Evolutionary conservation across 2,329 filamentous ascomycete species (phyloP).

Genomic region (Shiraia sp.): DNA sequence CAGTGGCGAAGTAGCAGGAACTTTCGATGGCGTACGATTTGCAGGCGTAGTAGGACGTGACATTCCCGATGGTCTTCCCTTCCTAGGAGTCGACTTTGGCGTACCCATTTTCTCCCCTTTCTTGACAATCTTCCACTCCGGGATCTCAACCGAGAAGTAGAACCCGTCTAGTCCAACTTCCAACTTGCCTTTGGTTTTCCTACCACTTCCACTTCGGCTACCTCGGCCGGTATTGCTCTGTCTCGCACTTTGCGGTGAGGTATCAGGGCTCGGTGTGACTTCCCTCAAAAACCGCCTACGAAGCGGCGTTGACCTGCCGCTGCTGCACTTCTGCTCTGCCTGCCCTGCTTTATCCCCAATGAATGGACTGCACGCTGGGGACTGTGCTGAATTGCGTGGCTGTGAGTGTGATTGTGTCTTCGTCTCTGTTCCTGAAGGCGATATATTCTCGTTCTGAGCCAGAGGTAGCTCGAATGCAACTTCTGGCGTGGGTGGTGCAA

Average conservation of each 20-base stretch:
- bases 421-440: not conserved
- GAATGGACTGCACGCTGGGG: conserved; percentile 4
- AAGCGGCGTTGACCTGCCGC: conserved; percentile 13
- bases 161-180: conserved; percentile 24
- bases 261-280: conserved; percentile 20
- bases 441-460: not conserved
- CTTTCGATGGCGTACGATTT: conserved; percentile 1
- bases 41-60: conserved; percentile 6
- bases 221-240: not conserved
- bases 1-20: not conserved
- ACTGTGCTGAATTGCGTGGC: too few relatives aligned
- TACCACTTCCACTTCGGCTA: conserved; percentile 1
- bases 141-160: conserved; percentile 24
- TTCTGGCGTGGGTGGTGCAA: too few relatives aligned
- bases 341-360: conserved; percentile 4
- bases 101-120: conserved; percentile 8
- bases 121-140: conserved; percentile 15
- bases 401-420: too few relatives aligned
- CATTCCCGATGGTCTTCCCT: not conserved
- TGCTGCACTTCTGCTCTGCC: conserved; percentile 5
- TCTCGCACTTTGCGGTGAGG: conserved; percentile 9
- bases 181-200: conserved; percentile 8
- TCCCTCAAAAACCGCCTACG: conserved; percentile 18
- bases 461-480: not conserved
- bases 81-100: conserved; percentile 11